phyloP scores from a whole-genome alignment of 495 filamentous ascomycete species.

The Trichoderma erinaceum region DNA sequence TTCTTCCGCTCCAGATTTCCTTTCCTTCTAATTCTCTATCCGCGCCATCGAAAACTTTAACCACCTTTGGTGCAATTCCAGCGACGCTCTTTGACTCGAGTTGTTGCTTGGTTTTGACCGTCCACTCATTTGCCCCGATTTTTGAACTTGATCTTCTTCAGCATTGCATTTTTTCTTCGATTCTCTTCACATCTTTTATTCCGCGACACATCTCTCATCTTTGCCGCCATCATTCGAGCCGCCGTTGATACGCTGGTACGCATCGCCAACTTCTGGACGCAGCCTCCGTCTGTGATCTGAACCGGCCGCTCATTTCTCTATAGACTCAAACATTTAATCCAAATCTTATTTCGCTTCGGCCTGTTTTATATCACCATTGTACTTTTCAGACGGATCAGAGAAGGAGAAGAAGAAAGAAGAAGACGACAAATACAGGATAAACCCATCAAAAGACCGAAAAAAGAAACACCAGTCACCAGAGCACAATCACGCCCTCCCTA shows the following conservation, averaged over 20 bases:
- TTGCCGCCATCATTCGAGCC: slow-evolving; percentile 10
- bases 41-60: slow-evolving; percentile 18
- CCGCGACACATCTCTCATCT: slow-evolving; percentile 13
- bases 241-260: slow-evolving; percentile 8
- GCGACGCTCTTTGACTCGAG: slow-evolving; percentile 24
- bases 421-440: background rate
- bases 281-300: background rate
- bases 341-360: background rate
- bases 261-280: slow-evolving; percentile 4
- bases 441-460: background rate
- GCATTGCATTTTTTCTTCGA: slow-evolving; percentile 17
- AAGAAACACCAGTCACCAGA: background rate
- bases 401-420: background rate
- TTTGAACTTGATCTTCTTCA: slow-evolving; percentile 21
- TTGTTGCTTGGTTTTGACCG: slow-evolving; percentile 36
- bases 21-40: background rate
- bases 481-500: background rate
- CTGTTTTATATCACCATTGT: slow-evolving; percentile 2
- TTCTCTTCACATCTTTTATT: slow-evolving; percentile 27
- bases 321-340: slow-evolving; percentile 3
- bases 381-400: background rate
- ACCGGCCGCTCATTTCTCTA: background rate
- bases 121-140: slow-evolving; percentile 30
- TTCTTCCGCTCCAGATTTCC: slow-evolving; percentile 20
- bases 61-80: slow-evolving; percentile 32